Evolutionary conservation across 1,139 yeast species (phyloP).

Genomic region (Yarrowia galli): DNA sequence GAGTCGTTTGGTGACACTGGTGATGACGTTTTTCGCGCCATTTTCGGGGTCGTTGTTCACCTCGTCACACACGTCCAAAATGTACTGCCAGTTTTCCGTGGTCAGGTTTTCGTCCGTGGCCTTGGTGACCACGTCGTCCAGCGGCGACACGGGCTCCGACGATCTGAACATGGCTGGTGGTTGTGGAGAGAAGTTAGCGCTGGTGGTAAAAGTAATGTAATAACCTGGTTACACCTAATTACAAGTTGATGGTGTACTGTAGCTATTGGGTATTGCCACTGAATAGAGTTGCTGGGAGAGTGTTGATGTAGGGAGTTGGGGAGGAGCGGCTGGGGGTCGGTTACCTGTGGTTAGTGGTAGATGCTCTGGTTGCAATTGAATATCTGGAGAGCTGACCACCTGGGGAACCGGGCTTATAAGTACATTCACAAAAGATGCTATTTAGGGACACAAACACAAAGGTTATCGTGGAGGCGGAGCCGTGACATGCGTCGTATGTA

Average conservation of each 20-base stretch:
- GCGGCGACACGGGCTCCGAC: conserved; percentile 45
- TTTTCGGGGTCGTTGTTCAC: conserved; percentile 77
- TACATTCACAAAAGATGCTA: not conserved
- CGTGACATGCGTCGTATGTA: not conserved
- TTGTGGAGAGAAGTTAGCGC: not conserved
- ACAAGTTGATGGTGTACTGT: not conserved
- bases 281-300: conserved; percentile 33
- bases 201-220: not conserved
- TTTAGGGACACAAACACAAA: not conserved
- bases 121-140: conserved; percentile 50
- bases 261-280: too few relatives aligned
- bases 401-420: not conserved
- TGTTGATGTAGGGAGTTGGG: not conserved
- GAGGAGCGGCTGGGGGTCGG: too few relatives aligned
- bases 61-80: conserved; percentile 82
- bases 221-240: too few relatives aligned
- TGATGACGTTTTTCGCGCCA: conserved; percentile 62
- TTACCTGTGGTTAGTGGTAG: too few relatives aligned
- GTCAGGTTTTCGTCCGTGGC: conserved; percentile 90
- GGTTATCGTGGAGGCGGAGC: conserved; percentile 27
- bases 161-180: conserved; percentile 45
- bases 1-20: conserved; percentile 61
- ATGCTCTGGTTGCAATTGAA: too few relatives aligned
- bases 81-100: conserved; percentile 83
- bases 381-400: too few relatives aligned